Conservation (phyloP, 495 filamentous ascomycete genomes). For the Daldinia decipiens region DNA sequence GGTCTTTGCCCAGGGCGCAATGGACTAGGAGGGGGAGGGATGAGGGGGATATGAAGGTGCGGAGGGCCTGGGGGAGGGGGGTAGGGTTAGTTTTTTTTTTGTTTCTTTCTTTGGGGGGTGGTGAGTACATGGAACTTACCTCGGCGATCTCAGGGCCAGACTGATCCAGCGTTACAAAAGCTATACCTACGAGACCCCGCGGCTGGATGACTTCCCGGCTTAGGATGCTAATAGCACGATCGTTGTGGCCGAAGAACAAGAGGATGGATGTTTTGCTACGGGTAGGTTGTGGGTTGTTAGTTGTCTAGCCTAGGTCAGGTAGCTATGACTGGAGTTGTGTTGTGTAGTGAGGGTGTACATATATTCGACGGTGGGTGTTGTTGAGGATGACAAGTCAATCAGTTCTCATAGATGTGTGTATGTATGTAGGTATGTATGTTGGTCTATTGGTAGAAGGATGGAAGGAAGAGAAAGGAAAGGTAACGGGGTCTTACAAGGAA, state of each 20-base stretch:
- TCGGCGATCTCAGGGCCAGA: conserved; percentile 70
- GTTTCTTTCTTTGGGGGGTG: background rate
- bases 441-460: background rate
- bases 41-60: conserved; percentile 42
- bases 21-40: conserved; percentile 74
- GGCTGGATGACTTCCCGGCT: conserved; percentile 73
- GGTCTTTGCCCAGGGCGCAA: conserved; percentile 90
- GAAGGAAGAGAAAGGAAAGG: background rate
- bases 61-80: conserved; percentile 40
- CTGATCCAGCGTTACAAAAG: conserved; percentile 70
- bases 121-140: conserved; percentile 33
- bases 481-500: conserved; percentile 60
- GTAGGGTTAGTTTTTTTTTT: background rate
- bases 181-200: conserved; percentile 73
- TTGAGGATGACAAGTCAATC: too few relatives aligned
- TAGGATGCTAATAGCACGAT: conserved; percentile 72
- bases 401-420: too few relatives aligned
- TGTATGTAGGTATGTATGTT: too few relatives aligned
- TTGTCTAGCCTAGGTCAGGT: too few relatives aligned
- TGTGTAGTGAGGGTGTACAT: too few relatives aligned
- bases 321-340: too few relatives aligned
- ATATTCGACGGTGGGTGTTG: too few relatives aligned
- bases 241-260: conserved; percentile 71
- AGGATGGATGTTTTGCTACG: conserved; percentile 68
- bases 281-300: too few relatives aligned